Percentiles rank a stretch among this genome's conserved stretches.
Evolutionary conservation across 148 eudicot species (phyloP).

Genomic region (Camellia granthamiana): DNA sequence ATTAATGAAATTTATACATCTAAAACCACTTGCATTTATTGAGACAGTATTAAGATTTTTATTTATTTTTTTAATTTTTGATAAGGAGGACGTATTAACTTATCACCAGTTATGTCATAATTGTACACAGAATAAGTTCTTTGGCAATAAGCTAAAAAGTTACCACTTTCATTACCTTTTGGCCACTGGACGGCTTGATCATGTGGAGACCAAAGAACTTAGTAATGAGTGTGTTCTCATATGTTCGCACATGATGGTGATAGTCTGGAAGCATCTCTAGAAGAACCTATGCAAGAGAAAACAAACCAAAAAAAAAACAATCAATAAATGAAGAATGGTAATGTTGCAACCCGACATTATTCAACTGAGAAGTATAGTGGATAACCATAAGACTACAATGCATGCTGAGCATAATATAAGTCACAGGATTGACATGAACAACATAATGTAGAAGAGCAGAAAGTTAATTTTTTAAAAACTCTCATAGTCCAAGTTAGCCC

Average conservation of each 20-base stretch:
- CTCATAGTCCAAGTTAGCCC: background rate
- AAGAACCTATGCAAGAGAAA: constrained; percentile 55
- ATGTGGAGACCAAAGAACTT: constrained; percentile 98
- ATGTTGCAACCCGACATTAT: background rate
- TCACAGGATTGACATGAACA: background rate
- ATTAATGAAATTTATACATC: background rate
- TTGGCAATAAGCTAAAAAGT: background rate
- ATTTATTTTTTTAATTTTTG: too few species aligned
- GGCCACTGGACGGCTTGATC: constrained; percentile 89
- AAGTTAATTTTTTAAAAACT: background rate
- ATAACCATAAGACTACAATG: constrained; percentile 8
- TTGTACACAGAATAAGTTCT: background rate
- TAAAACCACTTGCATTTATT: background rate
- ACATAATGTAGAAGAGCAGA: background rate
- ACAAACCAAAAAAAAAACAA: background rate
- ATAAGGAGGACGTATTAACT: too few species aligned
- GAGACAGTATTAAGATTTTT: background rate
- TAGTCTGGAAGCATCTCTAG: constrained; percentile 92
- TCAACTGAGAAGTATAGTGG: background rate
- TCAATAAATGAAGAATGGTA: background rate
- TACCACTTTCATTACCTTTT: constrained; percentile 57
- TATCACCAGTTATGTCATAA: background rate
- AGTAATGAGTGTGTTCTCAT: constrained; percentile 90
- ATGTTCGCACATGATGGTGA: constrained; percentile 73
- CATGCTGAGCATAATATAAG: background rate